Percentiles rank a stretch among this genome's conserved stretches.
phyloP scores from a whole-genome alignment of 495 filamentous ascomycete genomes.

The Penicillium diatomitis region DNA sequence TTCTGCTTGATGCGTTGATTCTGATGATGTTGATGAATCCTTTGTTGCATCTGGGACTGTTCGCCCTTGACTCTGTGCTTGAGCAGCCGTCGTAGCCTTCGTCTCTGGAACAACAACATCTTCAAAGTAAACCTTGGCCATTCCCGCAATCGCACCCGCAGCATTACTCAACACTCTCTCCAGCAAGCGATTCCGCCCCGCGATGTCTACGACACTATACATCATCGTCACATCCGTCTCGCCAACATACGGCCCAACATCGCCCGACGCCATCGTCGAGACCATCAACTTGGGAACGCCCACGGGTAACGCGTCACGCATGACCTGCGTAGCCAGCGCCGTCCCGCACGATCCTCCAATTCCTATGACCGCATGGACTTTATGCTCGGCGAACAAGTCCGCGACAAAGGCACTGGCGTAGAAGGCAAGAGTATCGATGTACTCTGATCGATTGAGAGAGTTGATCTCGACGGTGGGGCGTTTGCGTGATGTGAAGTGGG shows the following conservation, averaged over 20 bases:
- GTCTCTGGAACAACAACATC: background rate
- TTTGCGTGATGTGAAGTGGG: background rate
- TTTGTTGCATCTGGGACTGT: background rate
- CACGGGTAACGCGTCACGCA: slow-evolving; percentile 49
- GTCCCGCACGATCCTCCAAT: slow-evolving; percentile 54
- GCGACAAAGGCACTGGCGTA: slow-evolving; percentile 27
- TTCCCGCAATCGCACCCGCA: slow-evolving; percentile 47
- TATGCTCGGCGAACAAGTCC: slow-evolving; percentile 17
- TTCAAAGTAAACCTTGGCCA: slow-evolving; percentile 23
- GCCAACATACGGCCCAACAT: slow-evolving; percentile 48
- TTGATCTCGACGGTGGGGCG: slow-evolving; percentile 2
- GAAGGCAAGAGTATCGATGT: slow-evolving; percentile 41
- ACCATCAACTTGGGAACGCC: slow-evolving; percentile 64
- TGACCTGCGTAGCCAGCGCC: slow-evolving; percentile 43
- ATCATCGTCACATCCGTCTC: slow-evolving; percentile 62
- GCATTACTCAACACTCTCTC: slow-evolving; percentile 50
- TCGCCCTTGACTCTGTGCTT: too few relatives aligned
- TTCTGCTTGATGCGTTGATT: background rate
- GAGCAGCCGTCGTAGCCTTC: too few relatives aligned
- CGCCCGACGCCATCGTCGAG: slow-evolving; percentile 55
- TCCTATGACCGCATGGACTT: slow-evolving; percentile 46
- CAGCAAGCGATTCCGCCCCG: slow-evolving; percentile 51
- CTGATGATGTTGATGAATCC: background rate
- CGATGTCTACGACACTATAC: slow-evolving; percentile 61
- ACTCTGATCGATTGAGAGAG: slow-evolving; percentile 34